Base-by-base conservation (phyloP, 2,329 filamentous ascomycete genomes). In the Exserohilum turcica region DNA sequence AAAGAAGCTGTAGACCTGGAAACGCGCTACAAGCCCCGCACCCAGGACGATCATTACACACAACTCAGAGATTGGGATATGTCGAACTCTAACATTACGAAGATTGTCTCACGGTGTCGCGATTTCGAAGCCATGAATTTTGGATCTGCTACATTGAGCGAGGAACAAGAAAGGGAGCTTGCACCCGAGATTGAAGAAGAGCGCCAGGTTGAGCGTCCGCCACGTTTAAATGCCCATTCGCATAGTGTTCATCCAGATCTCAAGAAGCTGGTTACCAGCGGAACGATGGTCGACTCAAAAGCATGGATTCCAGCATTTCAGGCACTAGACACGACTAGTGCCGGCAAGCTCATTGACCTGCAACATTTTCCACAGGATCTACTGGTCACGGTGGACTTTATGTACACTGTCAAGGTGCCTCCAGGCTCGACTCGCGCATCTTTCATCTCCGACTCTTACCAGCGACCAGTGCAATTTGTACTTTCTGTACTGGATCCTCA, bases 141-240 rank as follows among this genome's bases (percentile, higher is more conserved):
- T 21, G 58, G 67, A 1, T 63, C 74, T 0, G 73, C 76, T 0
- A 71, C 73, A 0, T 70, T 89, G 0, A 74, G 83, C 2, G 86
- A 90, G 61, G 88, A 91, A 52, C 86, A 90, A 58, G 87, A 91
- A 64, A 78, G 87, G 0, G 88, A 90, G 56, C 74, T 91, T 0
- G 78, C 84, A 0, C 85, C 84, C 0, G 87, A 91, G 55, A 79
- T 83, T 0, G 84, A 90, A 58, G 72, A 81, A 21, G 84, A 90
- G 61, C 74, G 79, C 1, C 74, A 88, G 43, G 59, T 84, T 0
- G 75, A 88, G 57, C 75, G 74, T 1, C 82, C 84, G 0, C 62
- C 67, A 0, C 51, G 68, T 0, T 74, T 76, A 1, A 32, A 61
- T 0, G 77, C 85, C 0, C 63, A 56, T 0, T 1, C 7, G 0